Percentiles rank a stretch among this genome's conserved stretches.
phyloP scores from a whole-genome alignment of 2,329 filamentous ascomycete genomes.

The Cordyceps militaris region DNA sequence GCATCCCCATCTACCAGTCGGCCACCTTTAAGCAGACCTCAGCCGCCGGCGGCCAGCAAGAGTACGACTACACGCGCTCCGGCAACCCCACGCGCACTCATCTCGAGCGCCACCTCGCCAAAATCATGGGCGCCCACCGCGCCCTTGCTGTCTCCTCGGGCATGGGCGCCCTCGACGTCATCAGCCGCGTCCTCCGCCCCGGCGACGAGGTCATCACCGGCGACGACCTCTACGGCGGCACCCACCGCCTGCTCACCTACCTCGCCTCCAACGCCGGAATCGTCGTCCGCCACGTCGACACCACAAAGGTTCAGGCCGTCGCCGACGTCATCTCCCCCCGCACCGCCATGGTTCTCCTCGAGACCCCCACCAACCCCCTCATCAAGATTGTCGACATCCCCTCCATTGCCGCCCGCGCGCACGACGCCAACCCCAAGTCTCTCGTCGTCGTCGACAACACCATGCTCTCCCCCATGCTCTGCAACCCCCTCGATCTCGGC shows the following conservation, averaged over 20 bases:
- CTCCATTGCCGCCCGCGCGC: conserved; percentile 66
- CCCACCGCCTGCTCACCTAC: conserved; percentile 88
- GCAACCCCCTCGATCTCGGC: conserved; percentile 88
- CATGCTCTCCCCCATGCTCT: conserved; percentile 93
- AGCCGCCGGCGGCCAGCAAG: conserved; percentile 66
- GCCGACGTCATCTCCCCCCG: conserved; percentile 62
- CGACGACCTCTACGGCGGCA: conserved; percentile 93
- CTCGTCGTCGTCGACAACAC: conserved; percentile 96
- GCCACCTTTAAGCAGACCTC: conserved; percentile 96
- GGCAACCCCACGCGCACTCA: conserved; percentile 96
- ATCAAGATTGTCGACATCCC: conserved; percentile 97
- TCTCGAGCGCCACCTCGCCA: conserved; percentile 91
- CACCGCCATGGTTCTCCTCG: conserved; percentile 91
- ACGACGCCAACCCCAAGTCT: conserved; percentile 69
- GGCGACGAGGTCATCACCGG: conserved; percentile 97
- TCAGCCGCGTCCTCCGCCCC: conserved; percentile 80
- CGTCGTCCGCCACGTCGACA: conserved; percentile 92
- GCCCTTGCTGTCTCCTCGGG: conserved; percentile 91
- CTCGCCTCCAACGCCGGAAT: conserved; percentile 85
- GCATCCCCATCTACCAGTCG: conserved; percentile 95
- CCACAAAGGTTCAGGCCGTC: conserved; percentile 69
- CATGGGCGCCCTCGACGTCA: conserved; percentile 96
- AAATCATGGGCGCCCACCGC: conserved; percentile 95
- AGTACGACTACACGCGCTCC: conserved; percentile 98
- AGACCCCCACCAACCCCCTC: conserved; percentile 93